phyloP scores from a whole-genome alignment of 2,329 filamentous ascomycete species.

The Ophiostoma tasmaniense region DNA sequence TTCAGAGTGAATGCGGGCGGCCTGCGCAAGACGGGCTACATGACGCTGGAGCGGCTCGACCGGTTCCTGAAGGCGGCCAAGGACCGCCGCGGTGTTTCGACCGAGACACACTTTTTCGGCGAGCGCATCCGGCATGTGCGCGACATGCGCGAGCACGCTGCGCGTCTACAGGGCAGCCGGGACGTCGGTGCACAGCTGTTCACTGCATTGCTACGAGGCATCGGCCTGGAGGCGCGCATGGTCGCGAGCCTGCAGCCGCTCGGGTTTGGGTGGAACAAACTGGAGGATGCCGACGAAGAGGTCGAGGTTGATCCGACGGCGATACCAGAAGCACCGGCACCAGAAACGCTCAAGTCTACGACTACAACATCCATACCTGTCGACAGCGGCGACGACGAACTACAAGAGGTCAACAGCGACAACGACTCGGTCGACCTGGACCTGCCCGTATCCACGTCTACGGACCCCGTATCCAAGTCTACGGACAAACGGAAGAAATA shows the following conservation, averaged over 20 bases:
- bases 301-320: slow-evolving; percentile 27
- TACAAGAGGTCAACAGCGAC: slow-evolving; percentile 46
- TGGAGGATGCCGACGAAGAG: slow-evolving; percentile 62
- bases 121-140: slow-evolving; percentile 62
- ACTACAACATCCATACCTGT: slow-evolving; percentile 9
- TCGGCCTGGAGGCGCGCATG: slow-evolving; percentile 76
- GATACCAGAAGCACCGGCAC: neutral
- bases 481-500: slow-evolving; percentile 32
- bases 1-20: slow-evolving; percentile 72
- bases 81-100: slow-evolving; percentile 32
- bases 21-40: slow-evolving; percentile 82
- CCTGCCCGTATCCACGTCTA: slow-evolving; percentile 26
- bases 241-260: slow-evolving; percentile 76
- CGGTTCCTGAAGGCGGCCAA: slow-evolving; percentile 59
- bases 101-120: slow-evolving; percentile 53
- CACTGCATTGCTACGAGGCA: slow-evolving; percentile 68
- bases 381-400: slow-evolving; percentile 25
- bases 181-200: slow-evolving; percentile 88
- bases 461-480: slow-evolving; percentile 12
- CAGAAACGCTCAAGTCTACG: slow-evolving; percentile 10
- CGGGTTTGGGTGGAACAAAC: slow-evolving; percentile 85
- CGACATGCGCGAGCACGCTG: slow-evolving; percentile 61
- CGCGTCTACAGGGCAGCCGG: slow-evolving; percentile 66
- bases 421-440: slow-evolving; percentile 53
- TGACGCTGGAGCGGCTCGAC: slow-evolving; percentile 65